Conservation (phyloP, 306 rosid genomes). For the barrel medic (Medicago truncatula) region DNA sequence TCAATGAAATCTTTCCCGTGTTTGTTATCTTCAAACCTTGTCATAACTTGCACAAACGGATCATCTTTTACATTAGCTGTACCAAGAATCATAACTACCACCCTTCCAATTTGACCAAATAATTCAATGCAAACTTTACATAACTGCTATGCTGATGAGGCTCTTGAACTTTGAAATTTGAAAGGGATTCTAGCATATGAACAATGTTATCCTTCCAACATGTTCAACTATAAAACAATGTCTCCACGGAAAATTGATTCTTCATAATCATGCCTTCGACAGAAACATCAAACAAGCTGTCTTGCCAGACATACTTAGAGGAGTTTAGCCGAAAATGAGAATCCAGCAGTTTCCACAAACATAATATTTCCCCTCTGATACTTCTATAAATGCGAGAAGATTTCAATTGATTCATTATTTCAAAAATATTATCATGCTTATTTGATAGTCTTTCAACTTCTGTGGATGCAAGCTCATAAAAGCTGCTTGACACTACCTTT, state of each 20-base stretch:
- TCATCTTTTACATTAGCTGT: conserved; percentile 15
- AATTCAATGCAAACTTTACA: conserved; percentile 55
- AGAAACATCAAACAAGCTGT: conserved; percentile 39
- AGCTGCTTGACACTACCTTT: conserved; percentile 41
- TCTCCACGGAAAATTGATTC: conserved; percentile 58
- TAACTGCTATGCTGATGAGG: conserved; percentile 31
- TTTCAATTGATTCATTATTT: conserved; percentile 43
- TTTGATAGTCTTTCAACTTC: conserved; percentile 58
- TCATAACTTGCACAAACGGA: conserved; percentile 24
- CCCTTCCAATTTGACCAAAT: neutral
- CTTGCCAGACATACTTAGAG: conserved; percentile 53
- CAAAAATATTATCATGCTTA: conserved; percentile 33
- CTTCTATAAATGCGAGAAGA: conserved; percentile 48
- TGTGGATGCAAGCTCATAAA: conserved; percentile 45
- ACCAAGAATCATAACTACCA: neutral
- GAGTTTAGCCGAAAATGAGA: conserved; percentile 51
- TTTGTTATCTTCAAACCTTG: conserved; percentile 25
- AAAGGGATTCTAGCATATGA: conserved; percentile 47
- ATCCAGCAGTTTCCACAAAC: conserved; percentile 65
- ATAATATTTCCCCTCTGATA: conserved; percentile 57
- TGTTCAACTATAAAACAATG: conserved; percentile 67
- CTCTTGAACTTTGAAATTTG: conserved; percentile 45
- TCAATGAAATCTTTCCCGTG: conserved; percentile 59
- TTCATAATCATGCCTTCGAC: conserved; percentile 36
- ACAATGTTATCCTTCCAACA: conserved; percentile 64